Percentiles rank a stretch among this genome's conserved stretches.
Evolutionary conservation across 192 early-diverging fungal genomes (phyloP).

Genomic region (Helicostylum pulchrum): DNA sequence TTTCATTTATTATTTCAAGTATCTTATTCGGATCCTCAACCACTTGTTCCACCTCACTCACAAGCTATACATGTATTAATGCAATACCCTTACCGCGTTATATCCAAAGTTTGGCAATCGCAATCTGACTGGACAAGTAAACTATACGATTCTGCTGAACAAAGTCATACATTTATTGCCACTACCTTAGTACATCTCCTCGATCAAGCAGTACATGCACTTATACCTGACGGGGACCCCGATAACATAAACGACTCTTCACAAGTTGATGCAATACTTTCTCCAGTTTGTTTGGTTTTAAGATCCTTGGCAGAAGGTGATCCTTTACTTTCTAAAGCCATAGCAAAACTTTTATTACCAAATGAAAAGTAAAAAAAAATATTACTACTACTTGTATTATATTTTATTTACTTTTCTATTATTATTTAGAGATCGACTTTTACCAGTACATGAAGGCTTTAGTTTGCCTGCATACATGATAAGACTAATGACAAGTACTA

Average conservation of each 20-base stretch:
- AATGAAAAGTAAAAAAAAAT: constrained; percentile 57
- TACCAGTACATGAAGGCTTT: constrained; percentile 63
- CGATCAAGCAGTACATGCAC: constrained; percentile 17
- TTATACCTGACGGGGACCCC: constrained; percentile 38
- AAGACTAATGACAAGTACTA: constrained; percentile 63
- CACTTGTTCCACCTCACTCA: constrained; percentile 68
- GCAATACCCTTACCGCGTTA: constrained; percentile 45
- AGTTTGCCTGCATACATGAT: constrained; percentile 63
- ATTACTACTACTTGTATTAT: neutral
- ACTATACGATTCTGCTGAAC: constrained; percentile 22
- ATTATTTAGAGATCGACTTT: constrained; percentile 60
- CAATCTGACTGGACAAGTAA: constrained; percentile 12
- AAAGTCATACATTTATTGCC: constrained; percentile 30
- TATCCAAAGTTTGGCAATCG: constrained; percentile 29
- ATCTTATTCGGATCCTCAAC: constrained; percentile 38
- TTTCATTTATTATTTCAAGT: constrained; percentile 40
- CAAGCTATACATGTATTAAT: constrained; percentile 78
- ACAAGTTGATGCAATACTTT: constrained; percentile 59
- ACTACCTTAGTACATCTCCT: constrained; percentile 36
- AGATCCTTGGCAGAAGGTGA: constrained; percentile 57
- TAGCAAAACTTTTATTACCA: constrained; percentile 56
- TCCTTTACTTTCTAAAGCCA: constrained; percentile 29
- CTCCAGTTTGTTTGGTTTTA: constrained; percentile 66
- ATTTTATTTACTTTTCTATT: constrained; percentile 1
- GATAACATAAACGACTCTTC: constrained; percentile 39